Conservation (phyloP, 2,329 filamentous ascomycete species). For the Parastagonospora avenae region DNA sequence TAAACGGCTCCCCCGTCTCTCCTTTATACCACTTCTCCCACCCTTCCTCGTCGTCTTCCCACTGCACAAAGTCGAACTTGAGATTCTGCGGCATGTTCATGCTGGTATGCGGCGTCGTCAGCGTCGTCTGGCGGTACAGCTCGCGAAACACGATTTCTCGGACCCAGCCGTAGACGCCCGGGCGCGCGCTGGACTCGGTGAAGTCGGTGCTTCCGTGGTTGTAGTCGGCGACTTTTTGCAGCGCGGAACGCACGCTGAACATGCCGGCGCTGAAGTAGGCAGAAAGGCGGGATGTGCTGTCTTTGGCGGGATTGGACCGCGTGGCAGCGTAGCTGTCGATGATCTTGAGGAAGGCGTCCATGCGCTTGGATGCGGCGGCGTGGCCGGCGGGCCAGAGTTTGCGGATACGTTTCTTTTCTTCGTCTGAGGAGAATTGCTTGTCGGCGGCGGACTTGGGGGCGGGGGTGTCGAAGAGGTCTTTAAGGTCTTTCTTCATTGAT, state of each 20-base stretch:
- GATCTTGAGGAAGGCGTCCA: conserved; percentile 50
- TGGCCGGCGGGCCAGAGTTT: conserved; percentile 55
- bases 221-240: conserved; percentile 48
- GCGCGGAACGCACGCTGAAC: conserved; percentile 53
- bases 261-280: conserved; percentile 55
- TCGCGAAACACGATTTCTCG: conserved; percentile 59
- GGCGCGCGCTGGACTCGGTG: conserved; percentile 42
- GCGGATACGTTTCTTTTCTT: conserved; percentile 48
- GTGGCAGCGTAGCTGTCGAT: conserved; percentile 49
- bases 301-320: conserved; percentile 50
- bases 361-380: conserved; percentile 48
- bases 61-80: conserved; percentile 58
- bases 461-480: conserved; percentile 37
- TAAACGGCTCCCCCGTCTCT: conserved; percentile 54
- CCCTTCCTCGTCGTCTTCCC: conserved; percentile 57
- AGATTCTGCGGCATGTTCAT: conserved; percentile 59
- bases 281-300: conserved; percentile 50
- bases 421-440: conserved; percentile 48
- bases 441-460: conserved; percentile 46
- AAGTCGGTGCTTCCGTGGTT: conserved; percentile 53
- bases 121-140: conserved; percentile 55
- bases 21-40: conserved; percentile 6
- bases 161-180: conserved; percentile 53
- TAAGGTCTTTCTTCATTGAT: conserved; percentile 31
- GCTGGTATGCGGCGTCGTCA: conserved; percentile 53